phyloP scores from a whole-genome alignment of 371 early-diverging fungal genomes.

The Mucor indicus region DNA sequence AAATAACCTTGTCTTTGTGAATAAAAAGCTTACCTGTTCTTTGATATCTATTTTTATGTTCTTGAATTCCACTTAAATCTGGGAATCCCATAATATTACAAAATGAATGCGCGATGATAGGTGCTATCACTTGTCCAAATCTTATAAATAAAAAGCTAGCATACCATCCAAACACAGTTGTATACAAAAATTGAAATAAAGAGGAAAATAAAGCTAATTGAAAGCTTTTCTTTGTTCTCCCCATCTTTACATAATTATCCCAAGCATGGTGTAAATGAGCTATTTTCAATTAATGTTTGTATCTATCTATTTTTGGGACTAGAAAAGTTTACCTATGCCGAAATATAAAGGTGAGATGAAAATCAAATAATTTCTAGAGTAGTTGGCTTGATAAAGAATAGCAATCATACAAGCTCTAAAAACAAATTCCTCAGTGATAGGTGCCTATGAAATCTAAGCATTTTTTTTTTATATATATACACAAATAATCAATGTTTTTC shows the following conservation, averaged over 20 bases:
- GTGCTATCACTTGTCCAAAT: conserved; percentile 37
- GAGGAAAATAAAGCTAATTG: conserved; percentile 32
- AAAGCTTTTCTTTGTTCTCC: conserved; percentile 29
- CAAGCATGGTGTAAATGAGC: conserved; percentile 61
- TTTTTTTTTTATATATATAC: too few relatives aligned
- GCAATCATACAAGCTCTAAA: conserved; percentile 66
- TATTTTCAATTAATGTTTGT: neutral
- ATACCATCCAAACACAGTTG: conserved; percentile 71
- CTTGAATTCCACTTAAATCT: conserved; percentile 28
- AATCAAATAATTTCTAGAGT: conserved; percentile 31
- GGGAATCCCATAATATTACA: conserved; percentile 74
- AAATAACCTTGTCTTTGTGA: neutral
- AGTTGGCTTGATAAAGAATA: conserved; percentile 39
- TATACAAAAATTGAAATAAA: conserved; percentile 60
- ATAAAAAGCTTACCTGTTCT: conserved; percentile 16
- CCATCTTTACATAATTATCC: conserved; percentile 44
- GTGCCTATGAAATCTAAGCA: conserved; percentile 53
- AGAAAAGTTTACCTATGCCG: conserved; percentile 70
- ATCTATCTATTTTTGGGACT: conserved; percentile 2
- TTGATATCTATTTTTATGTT: conserved; percentile 7
- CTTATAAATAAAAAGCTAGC: conserved; percentile 57
- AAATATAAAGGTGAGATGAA: conserved; percentile 61
- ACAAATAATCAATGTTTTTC: neutral
- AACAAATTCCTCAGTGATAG: conserved; percentile 65
- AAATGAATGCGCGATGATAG: conserved; percentile 55